These are phyloP conservation scores for Parascedosporium putredinis DNA, from an alignment of 2,329 filamentous ascomycete species.

Conservation along the genomic window DNA sequence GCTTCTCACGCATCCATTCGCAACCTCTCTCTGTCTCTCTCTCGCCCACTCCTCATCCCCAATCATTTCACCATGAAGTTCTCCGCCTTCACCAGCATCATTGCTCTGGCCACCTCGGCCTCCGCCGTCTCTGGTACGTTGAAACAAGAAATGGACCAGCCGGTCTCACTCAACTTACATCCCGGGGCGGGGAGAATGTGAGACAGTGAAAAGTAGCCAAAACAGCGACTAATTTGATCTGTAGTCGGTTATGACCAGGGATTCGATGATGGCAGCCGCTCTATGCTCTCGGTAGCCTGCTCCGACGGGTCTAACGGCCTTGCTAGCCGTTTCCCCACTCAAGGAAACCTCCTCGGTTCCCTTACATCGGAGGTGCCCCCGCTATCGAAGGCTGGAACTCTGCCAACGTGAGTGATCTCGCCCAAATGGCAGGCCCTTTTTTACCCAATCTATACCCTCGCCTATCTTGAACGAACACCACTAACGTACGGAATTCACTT, in stretches of 20 bases:
- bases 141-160: too few relatives aligned
- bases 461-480: too few relatives aligned
- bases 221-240: constrained; percentile 10
- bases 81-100: constrained; percentile 27
- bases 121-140: constrained; percentile 25
- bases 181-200: too few relatives aligned
- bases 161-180: too few relatives aligned
- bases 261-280: constrained; percentile 52
- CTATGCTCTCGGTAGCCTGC: constrained; percentile 51
- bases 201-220: background rate
- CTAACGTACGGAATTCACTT: constrained; percentile 5
- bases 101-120: constrained; percentile 26
- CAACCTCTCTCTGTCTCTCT: too few relatives aligned
- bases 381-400: constrained; percentile 47
- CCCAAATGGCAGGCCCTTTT: too few relatives aligned
- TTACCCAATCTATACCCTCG: too few relatives aligned
- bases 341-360: constrained; percentile 41
- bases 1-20: too few relatives aligned
- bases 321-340: constrained; percentile 47
- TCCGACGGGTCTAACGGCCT: constrained; percentile 59
- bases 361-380: constrained; percentile 43
- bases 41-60: background rate
- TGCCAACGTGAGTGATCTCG: constrained; percentile 22
- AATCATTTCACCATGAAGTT: constrained; percentile 30
- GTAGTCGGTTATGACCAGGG: constrained; percentile 60